Evolutionary conservation across 495 filamentous ascomycete genomes (phyloP), one percentile per base, ranked within the genome.

Genomic region (Xylaria curta): DNA sequence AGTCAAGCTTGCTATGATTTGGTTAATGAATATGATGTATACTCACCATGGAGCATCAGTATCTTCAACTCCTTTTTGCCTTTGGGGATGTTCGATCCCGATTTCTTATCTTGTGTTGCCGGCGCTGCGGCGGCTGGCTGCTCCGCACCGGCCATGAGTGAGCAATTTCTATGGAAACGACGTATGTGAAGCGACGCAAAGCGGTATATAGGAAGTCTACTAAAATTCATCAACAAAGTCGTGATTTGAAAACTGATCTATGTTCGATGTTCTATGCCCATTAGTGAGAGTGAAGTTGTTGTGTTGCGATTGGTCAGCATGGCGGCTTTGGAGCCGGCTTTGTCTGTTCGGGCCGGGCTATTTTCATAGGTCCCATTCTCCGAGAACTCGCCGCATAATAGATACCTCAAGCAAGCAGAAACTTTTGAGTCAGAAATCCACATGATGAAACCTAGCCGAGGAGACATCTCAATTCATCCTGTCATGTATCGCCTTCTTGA

Each of bases 1-100:
- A 12, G 10, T 21, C 24, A 17, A 15, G 28, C 9, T 47, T 38
- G 61, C 36, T 38, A 38, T 38, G 36, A 8, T 8, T 1, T 38
- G 6, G 6, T 38, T 8, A 38, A 38, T 1, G 8, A 8, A 38
- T 8, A 49, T 3, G 10, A 26, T 38, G 24, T 15, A 5, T 64
- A 58, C 75, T 2, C 72, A 87, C 86, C 87, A 74, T 89, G 87
- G 40, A 89, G 81, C 87, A 89, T 89, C 17, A 89, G 75, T 69
- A 89, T 85, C 69, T 83, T 85, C 36, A 89, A 69, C 72, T 85
- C 78, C 61, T 72, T 83, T 74, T 80, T 85, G 49, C 71, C 77
- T 31, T 71, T 71, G 26, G 72, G 69, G 46, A 75, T 75, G 61
- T 58, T 73, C 19, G 72, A 36, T 66, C 68, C 24, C 44, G 60